These are phyloP conservation scores for Spencermartinsiella ligniputridi DNA, from an alignment of 1,139 yeast species.

Conservation along the genomic window DNA sequence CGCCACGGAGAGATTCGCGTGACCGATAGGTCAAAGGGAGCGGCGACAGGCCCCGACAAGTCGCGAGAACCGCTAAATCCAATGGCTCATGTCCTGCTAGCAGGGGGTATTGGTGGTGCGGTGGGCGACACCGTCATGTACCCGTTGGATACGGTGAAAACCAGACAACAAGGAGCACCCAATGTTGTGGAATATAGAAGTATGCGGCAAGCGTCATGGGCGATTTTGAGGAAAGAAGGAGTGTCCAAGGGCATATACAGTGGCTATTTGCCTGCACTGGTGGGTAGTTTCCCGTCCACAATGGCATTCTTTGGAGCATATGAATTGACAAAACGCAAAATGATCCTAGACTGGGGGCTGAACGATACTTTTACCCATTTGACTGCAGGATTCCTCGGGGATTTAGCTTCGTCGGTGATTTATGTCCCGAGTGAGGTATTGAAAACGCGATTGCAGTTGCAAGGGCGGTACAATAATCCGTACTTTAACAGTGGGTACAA, in stretches of 20 bases:
- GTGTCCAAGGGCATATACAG: conserved; percentile 79
- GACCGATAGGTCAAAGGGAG: neutral
- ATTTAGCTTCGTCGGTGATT: conserved; percentile 80
- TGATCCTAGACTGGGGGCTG: conserved; percentile 58
- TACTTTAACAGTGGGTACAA: conserved; percentile 81
- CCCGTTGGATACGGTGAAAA: conserved; percentile 91
- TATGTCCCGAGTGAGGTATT: conserved; percentile 98
- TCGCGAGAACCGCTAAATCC: conserved; percentile 8
- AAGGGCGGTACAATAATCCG: conserved; percentile 81
- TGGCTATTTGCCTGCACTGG: conserved; percentile 86
- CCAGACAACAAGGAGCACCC: conserved; percentile 93
- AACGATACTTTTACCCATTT: conserved; percentile 80
- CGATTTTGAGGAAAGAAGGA: conserved; percentile 80
- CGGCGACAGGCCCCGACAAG: neutral
- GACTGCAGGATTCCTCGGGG: conserved; percentile 86
- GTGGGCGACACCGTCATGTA: conserved; percentile 94
- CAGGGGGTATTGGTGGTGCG: conserved; percentile 94
- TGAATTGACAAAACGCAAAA: conserved; percentile 67
- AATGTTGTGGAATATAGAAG: conserved; percentile 60
- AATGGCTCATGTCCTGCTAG: conserved; percentile 34
- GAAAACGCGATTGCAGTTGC: conserved; percentile 87
- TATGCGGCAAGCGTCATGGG: conserved; percentile 64
- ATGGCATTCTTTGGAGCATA: conserved; percentile 89
- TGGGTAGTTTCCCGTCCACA: conserved; percentile 85
- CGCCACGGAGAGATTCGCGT: neutral